Evolutionary conservation across 2,329 filamentous ascomycete species (phyloP), one percentile per base, ranked within the genome.

Genomic region (Canariomyces notabilis): DNA sequence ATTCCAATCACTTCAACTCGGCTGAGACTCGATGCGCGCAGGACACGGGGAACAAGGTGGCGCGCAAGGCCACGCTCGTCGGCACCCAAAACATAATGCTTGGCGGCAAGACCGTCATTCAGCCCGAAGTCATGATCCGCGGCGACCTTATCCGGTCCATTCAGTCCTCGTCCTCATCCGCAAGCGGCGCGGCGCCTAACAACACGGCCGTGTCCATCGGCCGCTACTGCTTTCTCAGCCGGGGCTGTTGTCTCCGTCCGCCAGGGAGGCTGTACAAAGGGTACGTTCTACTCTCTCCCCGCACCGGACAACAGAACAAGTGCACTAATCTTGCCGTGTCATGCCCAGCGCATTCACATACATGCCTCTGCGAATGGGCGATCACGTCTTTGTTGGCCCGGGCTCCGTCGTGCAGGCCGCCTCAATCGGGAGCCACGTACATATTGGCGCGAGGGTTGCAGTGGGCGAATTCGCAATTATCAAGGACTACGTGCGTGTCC

Each of bases 21-120:
- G 20, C 37, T 49, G 20, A 56, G 42, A 22, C 16, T 5, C 38
- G 31, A 20, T 29, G 26, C 43, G 1, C 20, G 16, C 57, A 95
- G 90, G 91, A 97, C 70, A 95, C 90, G 2, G 93, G 93, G 57
- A 98, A 98, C 78, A 97, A 97, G 72, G 93, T 98, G 60, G 91
- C 90, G 32, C 88, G 93, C 56, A 89, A 89, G 57, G 87, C 89
- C 52, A 83, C 85, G 63, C 88, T 98, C 58, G 87, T 95, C 61
- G 93, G 93, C 60, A 96, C 91, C 18, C 89, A 95, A 59, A 95
- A 97, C 70, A 97, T 98, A 69, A 95, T 95, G 68, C 85, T 98
- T 2, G 93, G 89, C 57, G 93, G 93, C 53, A 95, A 89, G 69
- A 95, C 90, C 1, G 89, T 97, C 52, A 95, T 98, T 62, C 89